A percentile compares a stretch with the other conserved stretches of the same genome.
Evolutionary conservation across 2,329 filamentous ascomycete species (phyloP).

Genomic region (Paraphaeosphaeria minitans): DNA sequence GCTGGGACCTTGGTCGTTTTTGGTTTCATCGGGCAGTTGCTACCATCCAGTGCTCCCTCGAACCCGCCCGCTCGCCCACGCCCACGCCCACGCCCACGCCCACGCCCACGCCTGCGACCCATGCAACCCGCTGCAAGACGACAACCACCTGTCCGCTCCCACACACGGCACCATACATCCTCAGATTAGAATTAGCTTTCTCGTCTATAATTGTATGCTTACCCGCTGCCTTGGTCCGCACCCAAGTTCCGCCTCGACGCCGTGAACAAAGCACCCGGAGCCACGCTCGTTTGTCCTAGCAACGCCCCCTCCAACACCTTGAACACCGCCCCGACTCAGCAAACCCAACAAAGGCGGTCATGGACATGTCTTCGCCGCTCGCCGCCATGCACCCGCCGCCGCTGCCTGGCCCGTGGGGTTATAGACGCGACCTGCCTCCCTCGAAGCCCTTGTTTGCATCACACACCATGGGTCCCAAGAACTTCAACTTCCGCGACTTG

Average conservation of each 20-base stretch:
- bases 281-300: constrained; percentile 25
- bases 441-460: constrained; percentile 60
- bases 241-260: constrained; percentile 25
- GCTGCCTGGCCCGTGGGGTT: constrained; percentile 68
- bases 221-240: constrained; percentile 24
- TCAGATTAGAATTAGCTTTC: constrained; percentile 49
- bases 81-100: no score
- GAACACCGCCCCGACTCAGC: neutral
- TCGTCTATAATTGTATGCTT: constrained; percentile 44
- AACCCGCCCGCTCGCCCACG: constrained; percentile 25
- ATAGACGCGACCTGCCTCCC: constrained; percentile 60
- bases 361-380: constrained; percentile 93
- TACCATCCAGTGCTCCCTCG: constrained; percentile 22
- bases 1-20: constrained; percentile 34
- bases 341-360: constrained; percentile 46
- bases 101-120: constrained; percentile 26
- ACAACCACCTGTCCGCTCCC: constrained; percentile 27
- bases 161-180: constrained; percentile 42
- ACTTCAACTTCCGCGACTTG: constrained; percentile 77
- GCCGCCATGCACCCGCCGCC: constrained; percentile 85
- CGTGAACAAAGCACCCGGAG: constrained; percentile 19
- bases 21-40: constrained; percentile 34
- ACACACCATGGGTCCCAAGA: constrained; percentile 64
- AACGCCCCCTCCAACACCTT: constrained; percentile 17
- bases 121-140: constrained; percentile 31